Percentiles rank a stretch among this genome's conserved stretches.
phyloP scores from a whole-genome alignment of 1,284 basidiomycete species.

The Pyrrhoderma noxium region DNA sequence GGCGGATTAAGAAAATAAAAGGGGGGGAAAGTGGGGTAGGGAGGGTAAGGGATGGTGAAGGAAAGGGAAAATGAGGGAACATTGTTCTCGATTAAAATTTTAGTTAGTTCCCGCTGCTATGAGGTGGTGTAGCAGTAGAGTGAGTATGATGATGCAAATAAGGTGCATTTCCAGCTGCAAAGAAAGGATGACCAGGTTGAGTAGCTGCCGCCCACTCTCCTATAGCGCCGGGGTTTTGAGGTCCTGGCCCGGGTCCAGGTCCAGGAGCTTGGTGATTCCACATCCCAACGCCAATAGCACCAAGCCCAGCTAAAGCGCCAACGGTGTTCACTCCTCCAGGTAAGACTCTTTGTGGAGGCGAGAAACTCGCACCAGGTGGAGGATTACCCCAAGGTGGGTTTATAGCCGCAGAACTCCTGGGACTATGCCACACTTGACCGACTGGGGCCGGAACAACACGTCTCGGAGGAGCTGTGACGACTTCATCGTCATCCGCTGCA shows the following conservation, averaged over 20 bases:
- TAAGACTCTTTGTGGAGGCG: slow-evolving; percentile 24
- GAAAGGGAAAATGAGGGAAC: not conserved
- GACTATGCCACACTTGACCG: slow-evolving; percentile 39
- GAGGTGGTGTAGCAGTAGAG: slow-evolving; percentile 34
- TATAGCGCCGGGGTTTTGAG: slow-evolving; percentile 21
- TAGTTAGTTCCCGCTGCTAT: slow-evolving; percentile 43
- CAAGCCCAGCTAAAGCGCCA: too few relatives aligned
- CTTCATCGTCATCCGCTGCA: slow-evolving; percentile 70
- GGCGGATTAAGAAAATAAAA: too few relatives aligned
- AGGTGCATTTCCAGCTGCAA: slow-evolving; percentile 30
- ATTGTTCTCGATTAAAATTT: too few relatives aligned
- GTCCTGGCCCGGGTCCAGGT: not conserved
- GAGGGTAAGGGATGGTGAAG: too few relatives aligned
- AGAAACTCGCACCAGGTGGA: slow-evolving; percentile 28
- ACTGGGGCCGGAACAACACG: slow-evolving; percentile 32
- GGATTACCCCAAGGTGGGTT: slow-evolving; percentile 40
- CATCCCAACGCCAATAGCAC: not conserved
- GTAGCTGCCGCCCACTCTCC: slow-evolving; percentile 35
- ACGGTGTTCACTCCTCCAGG: not conserved
- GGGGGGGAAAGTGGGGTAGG: too few relatives aligned
- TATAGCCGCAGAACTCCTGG: slow-evolving; percentile 27
- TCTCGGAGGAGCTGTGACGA: slow-evolving; percentile 32
- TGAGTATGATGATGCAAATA: slow-evolving; percentile 40
- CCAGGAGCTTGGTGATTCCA: not conserved
- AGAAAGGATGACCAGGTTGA: slow-evolving; percentile 36